Evolutionary conservation across 2,329 filamentous ascomycete species (phyloP).

Genomic region (Diaporthe sp.): DNA sequence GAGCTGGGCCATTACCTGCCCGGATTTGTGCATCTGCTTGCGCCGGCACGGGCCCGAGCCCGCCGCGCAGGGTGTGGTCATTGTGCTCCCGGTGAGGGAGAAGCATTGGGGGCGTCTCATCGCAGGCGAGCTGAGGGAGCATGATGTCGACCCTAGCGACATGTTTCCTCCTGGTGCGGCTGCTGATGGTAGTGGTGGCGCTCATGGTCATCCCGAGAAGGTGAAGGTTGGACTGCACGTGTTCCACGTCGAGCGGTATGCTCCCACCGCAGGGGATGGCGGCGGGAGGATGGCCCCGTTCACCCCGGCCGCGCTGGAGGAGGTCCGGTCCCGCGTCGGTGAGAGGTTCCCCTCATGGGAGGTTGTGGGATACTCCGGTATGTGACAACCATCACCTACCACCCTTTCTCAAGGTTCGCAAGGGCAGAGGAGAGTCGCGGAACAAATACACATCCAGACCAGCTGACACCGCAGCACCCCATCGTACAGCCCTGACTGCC

Average conservation of each 20-base stretch:
- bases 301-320: constrained; percentile 28
- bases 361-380: constrained; percentile 36
- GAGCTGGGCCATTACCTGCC: constrained; percentile 33
- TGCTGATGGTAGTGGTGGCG: not conserved
- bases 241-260: constrained; percentile 34
- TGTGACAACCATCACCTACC: not conserved
- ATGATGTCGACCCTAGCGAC: constrained; percentile 26
- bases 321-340: constrained; percentile 24
- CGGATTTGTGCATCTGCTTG: constrained; percentile 30
- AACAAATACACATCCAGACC: too few relatives aligned
- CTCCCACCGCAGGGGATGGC: not conserved
- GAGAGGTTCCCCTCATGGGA: constrained; percentile 13
- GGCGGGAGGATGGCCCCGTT: not conserved
- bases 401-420: not conserved
- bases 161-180: constrained; percentile 27
- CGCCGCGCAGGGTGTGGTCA: constrained; percentile 16
- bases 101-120: constrained; percentile 28
- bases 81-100: constrained; percentile 32
- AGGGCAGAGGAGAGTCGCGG: too few relatives aligned
- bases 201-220: not conserved
- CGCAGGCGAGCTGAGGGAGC: constrained; percentile 22
- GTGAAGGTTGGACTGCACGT: constrained; percentile 36
- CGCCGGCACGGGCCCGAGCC: not conserved
- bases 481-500: constrained; percentile 34
- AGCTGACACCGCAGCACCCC: not conserved